Conservation (phyloP, 805 yeast species). For the Candida ovalis region DNA sequence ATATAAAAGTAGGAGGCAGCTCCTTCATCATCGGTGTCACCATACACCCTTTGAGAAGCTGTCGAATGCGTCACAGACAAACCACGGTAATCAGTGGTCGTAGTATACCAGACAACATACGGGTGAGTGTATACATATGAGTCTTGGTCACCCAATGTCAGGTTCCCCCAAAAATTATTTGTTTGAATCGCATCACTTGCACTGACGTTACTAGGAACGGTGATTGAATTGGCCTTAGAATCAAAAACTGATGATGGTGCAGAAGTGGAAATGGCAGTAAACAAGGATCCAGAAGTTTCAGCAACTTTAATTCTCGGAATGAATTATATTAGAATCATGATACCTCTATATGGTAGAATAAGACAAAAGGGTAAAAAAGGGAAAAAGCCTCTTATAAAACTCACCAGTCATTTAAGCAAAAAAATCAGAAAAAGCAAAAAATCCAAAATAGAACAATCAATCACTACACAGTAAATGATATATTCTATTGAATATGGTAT, state of each 20-base stretch:
- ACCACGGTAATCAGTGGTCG: slow-evolving; percentile 43
- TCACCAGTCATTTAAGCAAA: slow-evolving; percentile 2
- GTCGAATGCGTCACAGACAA: slow-evolving; percentile 62
- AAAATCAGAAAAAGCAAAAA: not conserved
- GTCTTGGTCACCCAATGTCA: slow-evolving; percentile 59
- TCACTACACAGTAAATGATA: too few species aligned
- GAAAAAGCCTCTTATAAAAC: not conserved
- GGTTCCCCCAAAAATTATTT: slow-evolving; percentile 71
- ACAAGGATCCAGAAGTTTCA: slow-evolving; percentile 36
- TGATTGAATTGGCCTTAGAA: slow-evolving; percentile 23
- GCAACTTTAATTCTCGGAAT: slow-evolving; percentile 2
- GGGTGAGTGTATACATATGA: slow-evolving; percentile 76
- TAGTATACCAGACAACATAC: slow-evolving; percentile 63
- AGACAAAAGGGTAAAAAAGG: not conserved
- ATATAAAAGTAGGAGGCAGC: slow-evolving; percentile 60
- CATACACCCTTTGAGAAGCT: slow-evolving; percentile 56
- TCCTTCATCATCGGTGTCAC: slow-evolving; percentile 42
- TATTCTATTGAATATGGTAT: too few species aligned
- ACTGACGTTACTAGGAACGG: slow-evolving; percentile 23
- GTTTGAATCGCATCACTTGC: slow-evolving; percentile 46
- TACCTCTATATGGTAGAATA: not conserved
- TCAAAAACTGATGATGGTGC: slow-evolving; percentile 44
- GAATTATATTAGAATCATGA: not conserved
- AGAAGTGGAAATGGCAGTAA: slow-evolving; percentile 37
- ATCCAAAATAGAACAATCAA: too few species aligned